Percentiles rank a stretch among this genome's conserved stretches.
Evolutionary conservation across 1,284 basidiomycete genomes (phyloP).

Genomic region (Gomphus bonarii): DNA sequence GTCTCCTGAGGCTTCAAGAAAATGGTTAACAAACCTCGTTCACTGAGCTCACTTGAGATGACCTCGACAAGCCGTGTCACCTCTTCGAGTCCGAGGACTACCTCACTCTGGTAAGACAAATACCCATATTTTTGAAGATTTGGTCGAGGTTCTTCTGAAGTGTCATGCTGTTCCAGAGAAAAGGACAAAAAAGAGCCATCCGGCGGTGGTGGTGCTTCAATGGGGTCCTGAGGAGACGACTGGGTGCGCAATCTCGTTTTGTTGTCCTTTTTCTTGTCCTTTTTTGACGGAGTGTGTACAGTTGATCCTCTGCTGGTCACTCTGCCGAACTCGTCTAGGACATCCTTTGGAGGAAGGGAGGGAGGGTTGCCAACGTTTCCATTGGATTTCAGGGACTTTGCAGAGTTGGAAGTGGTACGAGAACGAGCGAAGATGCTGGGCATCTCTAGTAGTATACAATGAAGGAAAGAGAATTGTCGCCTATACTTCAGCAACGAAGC

Average conservation of each 20-base stretch:
- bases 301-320: constrained; percentile 35
- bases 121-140: constrained; percentile 53
- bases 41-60: constrained; percentile 60
- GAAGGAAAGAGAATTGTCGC: background rate
- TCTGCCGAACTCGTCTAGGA: constrained; percentile 58
- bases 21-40: constrained; percentile 31
- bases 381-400: constrained; percentile 20
- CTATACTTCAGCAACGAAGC: background rate
- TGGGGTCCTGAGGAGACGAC: constrained; percentile 4
- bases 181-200: constrained; percentile 56
- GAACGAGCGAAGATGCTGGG: constrained; percentile 47
- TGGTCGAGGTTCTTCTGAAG: background rate
- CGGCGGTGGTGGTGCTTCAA: constrained; percentile 31
- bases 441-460: constrained; percentile 24
- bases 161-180: constrained; percentile 24
- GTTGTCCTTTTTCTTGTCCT: constrained; percentile 45
- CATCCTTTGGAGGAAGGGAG: constrained; percentile 17
- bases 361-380: constrained; percentile 16
- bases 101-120: constrained; percentile 58
- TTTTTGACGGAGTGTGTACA: constrained; percentile 27
- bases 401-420: constrained; percentile 40
- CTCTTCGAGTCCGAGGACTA: constrained; percentile 68
- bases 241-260: constrained; percentile 19
- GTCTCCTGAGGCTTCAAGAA: background rate
- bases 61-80: constrained; percentile 60